A percentile compares a stretch with the other conserved stretches of the same genome.
These are phyloP conservation scores for Amanita inopinata DNA, from an alignment of 768 basidiomycete species.

Conservation along the genomic window DNA sequence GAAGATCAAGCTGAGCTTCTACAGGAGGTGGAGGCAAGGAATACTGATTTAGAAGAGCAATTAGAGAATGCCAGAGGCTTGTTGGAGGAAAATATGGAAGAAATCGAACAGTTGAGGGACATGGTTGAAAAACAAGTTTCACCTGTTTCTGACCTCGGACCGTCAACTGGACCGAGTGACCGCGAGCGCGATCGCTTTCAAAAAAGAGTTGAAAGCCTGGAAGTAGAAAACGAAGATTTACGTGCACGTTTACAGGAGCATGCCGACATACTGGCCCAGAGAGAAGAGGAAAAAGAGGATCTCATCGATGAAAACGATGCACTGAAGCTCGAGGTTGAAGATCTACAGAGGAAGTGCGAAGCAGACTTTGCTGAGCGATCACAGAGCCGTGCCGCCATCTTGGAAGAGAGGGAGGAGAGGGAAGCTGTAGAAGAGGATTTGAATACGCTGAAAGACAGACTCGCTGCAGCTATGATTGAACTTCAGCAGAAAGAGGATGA, in stretches of 20 bases:
- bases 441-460: conserved; percentile 62
- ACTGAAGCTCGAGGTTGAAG: conserved; percentile 58
- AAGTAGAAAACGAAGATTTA: conserved; percentile 56
- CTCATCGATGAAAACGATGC: conserved; percentile 56
- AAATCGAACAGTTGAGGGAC: conserved; percentile 65
- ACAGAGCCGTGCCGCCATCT: conserved; percentile 57
- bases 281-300: conserved; percentile 67
- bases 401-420: conserved; percentile 65
- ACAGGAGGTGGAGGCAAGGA: conserved; percentile 47
- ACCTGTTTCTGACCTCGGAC: conserved; percentile 18
- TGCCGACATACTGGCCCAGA: conserved; percentile 40
- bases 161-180: conserved; percentile 30
- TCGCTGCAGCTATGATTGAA: conserved; percentile 75
- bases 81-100: conserved; percentile 76
- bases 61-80: conserved; percentile 60
- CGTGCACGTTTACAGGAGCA: conserved; percentile 48
- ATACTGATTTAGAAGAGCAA: conserved; percentile 64
- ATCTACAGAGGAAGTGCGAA: conserved; percentile 49
- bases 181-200: conserved; percentile 33
- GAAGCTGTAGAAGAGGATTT: conserved; percentile 76
- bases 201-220: conserved; percentile 45
- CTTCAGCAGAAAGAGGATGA: conserved; percentile 85
- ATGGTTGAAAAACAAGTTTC: conserved; percentile 50
- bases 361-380: conserved; percentile 61
- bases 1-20: conserved; percentile 44